Evolutionary conservation across 176 grass and related monocot species (phyloP), one percentile per base, ranked within the genome.

Genomic region (Phyllostachys edulis): DNA sequence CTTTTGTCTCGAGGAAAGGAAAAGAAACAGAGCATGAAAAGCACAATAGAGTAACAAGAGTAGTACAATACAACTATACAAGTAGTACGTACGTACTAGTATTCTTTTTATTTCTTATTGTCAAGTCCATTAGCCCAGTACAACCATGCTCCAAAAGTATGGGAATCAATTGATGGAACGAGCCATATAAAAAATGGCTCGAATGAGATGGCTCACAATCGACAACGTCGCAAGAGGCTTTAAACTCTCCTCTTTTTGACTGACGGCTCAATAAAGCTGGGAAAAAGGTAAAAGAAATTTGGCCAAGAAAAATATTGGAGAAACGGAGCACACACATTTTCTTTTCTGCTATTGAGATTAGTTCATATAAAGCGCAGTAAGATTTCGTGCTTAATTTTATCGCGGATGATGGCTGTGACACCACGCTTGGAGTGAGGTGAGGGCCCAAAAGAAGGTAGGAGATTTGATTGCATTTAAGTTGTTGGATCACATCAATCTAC

Each of bases 131-230:
- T 60, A 61, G 57, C 23, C 9, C n/a, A 85, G 63, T 42, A 36
- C 71, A 45, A 16, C 51, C 75, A 87, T 82, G 50, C 90, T 89
- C 87, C 87, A 73, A 84, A 92, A 87, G 84, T 45, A 78, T 78
- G 47, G 77, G 84, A 78, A 90, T 85, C 80, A 21, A 87, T 54
- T 63, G 84, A 81, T 87, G 71, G 21, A 82, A 63, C 39, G 60
- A 87, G 2, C 39, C 12, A 83, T 24, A 72, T 24, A 66, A 21
- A 71, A 66, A 27, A 86, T 59, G 5, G 13, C 42, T 40, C n/a
- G 24, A 52, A 41, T 41, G 40, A 45, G 69, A 80, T 52, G 71
- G 56, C 83, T 80, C 45, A 38, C 59, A 65, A 39, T 32, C 56
- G 16, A 69, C 10, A 23, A 0, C 82, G 16, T 56, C 36, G 34